Evolutionary conservation across 208 protist species (phyloP).

Genomic region (Acanthamoeba rhysodes): DNA sequence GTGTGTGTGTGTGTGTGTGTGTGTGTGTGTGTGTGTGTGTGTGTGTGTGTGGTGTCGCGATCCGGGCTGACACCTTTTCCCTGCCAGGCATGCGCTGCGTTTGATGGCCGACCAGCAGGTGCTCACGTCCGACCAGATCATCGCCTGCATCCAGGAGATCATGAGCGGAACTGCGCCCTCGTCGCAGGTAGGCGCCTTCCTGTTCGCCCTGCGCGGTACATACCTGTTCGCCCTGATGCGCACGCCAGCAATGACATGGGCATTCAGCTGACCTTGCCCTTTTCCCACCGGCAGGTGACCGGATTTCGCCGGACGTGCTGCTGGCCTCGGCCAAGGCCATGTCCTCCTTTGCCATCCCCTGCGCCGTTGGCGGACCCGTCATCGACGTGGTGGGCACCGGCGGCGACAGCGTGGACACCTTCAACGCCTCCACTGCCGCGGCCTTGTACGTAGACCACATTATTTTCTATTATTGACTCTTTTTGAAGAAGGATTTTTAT

Average conservation of each 20-base stretch:
- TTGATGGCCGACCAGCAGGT: constrained; percentile 14
- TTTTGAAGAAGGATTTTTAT: not conserved
- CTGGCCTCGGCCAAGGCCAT: constrained; percentile 66
- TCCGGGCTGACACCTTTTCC: not conserved
- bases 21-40: too few species aligned
- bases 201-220: constrained; percentile 30
- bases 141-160: constrained; percentile 51
- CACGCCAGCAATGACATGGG: too few species aligned
- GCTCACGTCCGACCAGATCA: constrained; percentile 48
- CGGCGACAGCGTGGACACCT: constrained; percentile 73
- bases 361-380: constrained; percentile 21
- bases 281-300: not conserved
- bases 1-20: too few species aligned
- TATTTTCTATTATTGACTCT: too few species aligned
- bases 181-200: constrained; percentile 24
- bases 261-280: not conserved
- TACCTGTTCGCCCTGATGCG: too few species aligned
- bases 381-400: constrained; percentile 75
- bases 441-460: constrained; percentile 35
- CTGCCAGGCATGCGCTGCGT: not conserved
- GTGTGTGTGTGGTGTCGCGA: too few species aligned
- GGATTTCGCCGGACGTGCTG: constrained; percentile 52
- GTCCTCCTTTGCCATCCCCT: constrained; percentile 45
- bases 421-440: constrained; percentile 74
- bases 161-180: constrained; percentile 22